These are phyloP conservation scores for Pseudogymnoascus sp. DNA, from an alignment of 2,329 filamentous ascomycete genomes.

Conservation along the genomic window DNA sequence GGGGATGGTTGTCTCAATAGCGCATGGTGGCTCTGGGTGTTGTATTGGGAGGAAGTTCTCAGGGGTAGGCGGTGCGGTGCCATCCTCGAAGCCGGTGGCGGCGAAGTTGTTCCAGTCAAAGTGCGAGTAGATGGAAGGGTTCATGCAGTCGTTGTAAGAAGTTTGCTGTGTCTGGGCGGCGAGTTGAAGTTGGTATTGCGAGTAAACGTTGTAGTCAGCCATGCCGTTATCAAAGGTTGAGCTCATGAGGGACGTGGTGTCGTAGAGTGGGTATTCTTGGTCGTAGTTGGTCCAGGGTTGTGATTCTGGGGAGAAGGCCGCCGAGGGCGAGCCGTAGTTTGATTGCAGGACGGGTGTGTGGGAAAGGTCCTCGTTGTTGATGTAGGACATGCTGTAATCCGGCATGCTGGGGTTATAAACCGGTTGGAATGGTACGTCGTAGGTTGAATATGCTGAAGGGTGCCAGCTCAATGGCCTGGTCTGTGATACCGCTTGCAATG, in stretches of 20 bases:
- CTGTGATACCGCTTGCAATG: slow-evolving; percentile 21
- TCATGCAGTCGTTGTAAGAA: slow-evolving; percentile 15
- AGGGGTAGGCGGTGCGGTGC: slow-evolving; percentile 48
- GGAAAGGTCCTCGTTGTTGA: slow-evolving; percentile 32
- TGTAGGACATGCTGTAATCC: slow-evolving; percentile 30
- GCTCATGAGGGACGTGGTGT: slow-evolving; percentile 4
- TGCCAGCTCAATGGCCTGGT: slow-evolving; percentile 69
- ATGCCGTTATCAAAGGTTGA: not conserved
- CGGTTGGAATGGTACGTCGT: slow-evolving; percentile 27
- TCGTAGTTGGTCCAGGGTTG: slow-evolving; percentile 33
- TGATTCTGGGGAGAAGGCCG: slow-evolving; percentile 46
- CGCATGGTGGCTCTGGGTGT: slow-evolving; percentile 36
- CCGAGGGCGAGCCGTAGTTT: slow-evolving; percentile 47
- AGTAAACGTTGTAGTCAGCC: slow-evolving; percentile 8
- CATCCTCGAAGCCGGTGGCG: slow-evolving; percentile 35
- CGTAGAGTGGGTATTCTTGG: slow-evolving; percentile 17
- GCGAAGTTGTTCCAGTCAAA: slow-evolving; percentile 41
- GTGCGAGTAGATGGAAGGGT: slow-evolving; percentile 24
- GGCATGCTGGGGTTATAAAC: slow-evolving; percentile 17
- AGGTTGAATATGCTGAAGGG: slow-evolving; percentile 45
- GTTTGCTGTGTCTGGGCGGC: slow-evolving; percentile 12
- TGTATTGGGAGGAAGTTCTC: slow-evolving; percentile 48
- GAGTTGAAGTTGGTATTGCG: slow-evolving; percentile 13
- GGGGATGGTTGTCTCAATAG: slow-evolving; percentile 41
- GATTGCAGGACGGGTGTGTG: slow-evolving; percentile 49